A percentile compares a stretch with the other conserved stretches of the same genome.
Conservation (phyloP, 352 stramenopile species). For the Globisporangium canariense region DNA sequence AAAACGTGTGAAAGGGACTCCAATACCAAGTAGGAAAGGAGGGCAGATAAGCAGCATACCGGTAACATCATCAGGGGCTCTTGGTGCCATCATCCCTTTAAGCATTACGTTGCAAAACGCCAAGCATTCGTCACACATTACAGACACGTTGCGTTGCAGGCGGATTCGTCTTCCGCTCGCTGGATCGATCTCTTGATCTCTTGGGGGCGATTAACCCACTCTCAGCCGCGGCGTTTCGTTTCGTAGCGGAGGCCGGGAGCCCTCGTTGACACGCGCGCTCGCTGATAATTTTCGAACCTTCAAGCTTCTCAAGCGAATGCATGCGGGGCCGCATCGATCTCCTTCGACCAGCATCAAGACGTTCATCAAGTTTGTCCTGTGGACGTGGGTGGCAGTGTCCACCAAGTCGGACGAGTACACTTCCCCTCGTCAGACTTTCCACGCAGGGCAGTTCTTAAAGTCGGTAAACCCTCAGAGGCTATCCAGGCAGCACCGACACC, state of each 20-base stretch:
- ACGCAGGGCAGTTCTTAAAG: background rate
- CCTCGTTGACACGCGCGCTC: background rate
- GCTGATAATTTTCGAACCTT: background rate
- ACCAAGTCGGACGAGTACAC: no score
- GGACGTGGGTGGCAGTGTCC: no score
- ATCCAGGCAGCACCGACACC: no score
- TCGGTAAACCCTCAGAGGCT: no score
- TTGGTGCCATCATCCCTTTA: no score
- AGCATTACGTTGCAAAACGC: no score
- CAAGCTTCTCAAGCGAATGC: background rate
- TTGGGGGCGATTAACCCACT: background rate
- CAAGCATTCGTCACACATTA: background rate
- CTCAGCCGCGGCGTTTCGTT: background rate
- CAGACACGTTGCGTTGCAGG: background rate
- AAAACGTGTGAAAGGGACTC: no score
- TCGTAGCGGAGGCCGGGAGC: background rate
- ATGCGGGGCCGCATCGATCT: background rate
- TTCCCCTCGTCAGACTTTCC: background rate
- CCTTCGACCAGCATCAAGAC: slow-evolving; percentile 3
- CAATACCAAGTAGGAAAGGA: no score
- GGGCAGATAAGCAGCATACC: no score
- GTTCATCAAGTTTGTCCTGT: background rate
- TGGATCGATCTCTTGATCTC: background rate
- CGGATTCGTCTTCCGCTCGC: background rate
- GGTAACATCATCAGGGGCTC: no score